phyloP scores from a whole-genome alignment of 306 rosid species.

The Lithocarpus polystachyus region DNA sequence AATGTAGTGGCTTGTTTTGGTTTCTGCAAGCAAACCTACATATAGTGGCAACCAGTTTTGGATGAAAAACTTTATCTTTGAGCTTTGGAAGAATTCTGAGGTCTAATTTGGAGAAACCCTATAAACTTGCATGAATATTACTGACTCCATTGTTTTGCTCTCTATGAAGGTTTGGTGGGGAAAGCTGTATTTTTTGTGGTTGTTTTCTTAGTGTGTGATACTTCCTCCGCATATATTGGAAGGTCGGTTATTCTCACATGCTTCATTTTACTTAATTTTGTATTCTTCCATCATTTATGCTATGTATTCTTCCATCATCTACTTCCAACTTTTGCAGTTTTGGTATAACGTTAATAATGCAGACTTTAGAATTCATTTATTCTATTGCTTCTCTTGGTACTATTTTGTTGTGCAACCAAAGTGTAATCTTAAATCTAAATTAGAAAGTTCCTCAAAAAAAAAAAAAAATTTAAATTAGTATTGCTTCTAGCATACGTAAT shows the following conservation, averaged over 20 bases:
- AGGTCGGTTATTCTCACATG: slow-evolving; percentile 37
- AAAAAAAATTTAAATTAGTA: not conserved
- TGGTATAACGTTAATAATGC: not conserved
- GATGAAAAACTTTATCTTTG: too few species aligned
- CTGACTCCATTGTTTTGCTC: slow-evolving; percentile 9
- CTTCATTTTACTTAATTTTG: not conserved
- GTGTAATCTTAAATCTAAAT: not conserved
- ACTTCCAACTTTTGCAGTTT: not conserved
- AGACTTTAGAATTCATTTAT: not conserved
- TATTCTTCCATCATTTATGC: not conserved
- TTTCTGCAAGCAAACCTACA: slow-evolving; percentile 23
- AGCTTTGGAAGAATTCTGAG: slow-evolving; percentile 13
- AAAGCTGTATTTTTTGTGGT: slow-evolving; percentile 1
- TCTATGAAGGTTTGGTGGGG: slow-evolving; percentile 7
- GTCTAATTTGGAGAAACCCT: slow-evolving; percentile 25
- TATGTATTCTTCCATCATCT: not conserved
- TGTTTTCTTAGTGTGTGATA: slow-evolving; percentile 20
- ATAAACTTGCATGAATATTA: slow-evolving; percentile 9
- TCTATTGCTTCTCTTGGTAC: not conserved
- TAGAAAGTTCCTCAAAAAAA: too few species aligned
- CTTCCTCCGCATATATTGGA: slow-evolving; percentile 24
- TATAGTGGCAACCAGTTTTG: slow-evolving; percentile 27
- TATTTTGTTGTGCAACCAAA: not conserved
- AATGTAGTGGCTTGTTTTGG: slow-evolving; percentile 24
- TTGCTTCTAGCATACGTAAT: not conserved